These are phyloP conservation scores for Gossypium rotundifolium DNA, from an alignment of 345 rosid species.

Conservation along the genomic window DNA sequence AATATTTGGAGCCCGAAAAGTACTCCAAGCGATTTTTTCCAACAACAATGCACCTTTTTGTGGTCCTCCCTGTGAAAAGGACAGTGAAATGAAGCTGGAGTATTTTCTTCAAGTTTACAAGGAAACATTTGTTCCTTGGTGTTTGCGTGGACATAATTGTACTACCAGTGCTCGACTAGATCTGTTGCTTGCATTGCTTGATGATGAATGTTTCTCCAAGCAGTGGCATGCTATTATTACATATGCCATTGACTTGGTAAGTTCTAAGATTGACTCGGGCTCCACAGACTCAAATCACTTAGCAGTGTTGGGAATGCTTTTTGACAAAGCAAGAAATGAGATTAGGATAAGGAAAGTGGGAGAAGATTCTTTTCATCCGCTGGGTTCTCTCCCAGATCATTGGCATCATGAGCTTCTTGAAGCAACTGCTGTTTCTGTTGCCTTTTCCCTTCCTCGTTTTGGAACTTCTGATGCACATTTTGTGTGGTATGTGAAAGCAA, in stretches of 20 bases:
- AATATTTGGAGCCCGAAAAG: conserved; percentile 66
- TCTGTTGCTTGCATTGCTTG: conserved; percentile 65
- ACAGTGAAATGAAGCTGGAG: conserved; percentile 33
- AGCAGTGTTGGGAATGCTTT: conserved; percentile 48
- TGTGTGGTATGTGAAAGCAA: conserved; percentile 49
- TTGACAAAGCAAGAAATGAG: conserved; percentile 63
- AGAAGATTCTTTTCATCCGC: conserved; percentile 28
- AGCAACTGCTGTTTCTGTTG: conserved; percentile 52
- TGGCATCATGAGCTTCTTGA: conserved; percentile 88
- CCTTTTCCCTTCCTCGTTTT: conserved; percentile 35
- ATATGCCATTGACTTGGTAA: conserved; percentile 37
- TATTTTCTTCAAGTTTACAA: conserved; percentile 47
- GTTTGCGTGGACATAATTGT: conserved; percentile 45
- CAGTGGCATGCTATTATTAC: conserved; percentile 70
- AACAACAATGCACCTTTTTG: conserved; percentile 18
- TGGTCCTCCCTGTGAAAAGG: conserved; percentile 26
- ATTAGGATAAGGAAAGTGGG: conserved; percentile 36
- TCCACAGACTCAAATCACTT: conserved; percentile 28
- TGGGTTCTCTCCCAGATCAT: conserved; percentile 42
- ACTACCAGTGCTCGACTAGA: conserved; percentile 53
- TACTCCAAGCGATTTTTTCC: conserved; percentile 35
- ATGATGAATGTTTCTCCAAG: conserved; percentile 67
- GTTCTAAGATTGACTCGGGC: conserved; percentile 26
- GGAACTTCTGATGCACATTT: conserved; percentile 46
- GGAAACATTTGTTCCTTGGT: conserved; percentile 85